These are phyloP conservation scores for Geotrichum bryndzae DNA, from an alignment of 1,139 yeast species.

Conservation along the genomic window DNA sequence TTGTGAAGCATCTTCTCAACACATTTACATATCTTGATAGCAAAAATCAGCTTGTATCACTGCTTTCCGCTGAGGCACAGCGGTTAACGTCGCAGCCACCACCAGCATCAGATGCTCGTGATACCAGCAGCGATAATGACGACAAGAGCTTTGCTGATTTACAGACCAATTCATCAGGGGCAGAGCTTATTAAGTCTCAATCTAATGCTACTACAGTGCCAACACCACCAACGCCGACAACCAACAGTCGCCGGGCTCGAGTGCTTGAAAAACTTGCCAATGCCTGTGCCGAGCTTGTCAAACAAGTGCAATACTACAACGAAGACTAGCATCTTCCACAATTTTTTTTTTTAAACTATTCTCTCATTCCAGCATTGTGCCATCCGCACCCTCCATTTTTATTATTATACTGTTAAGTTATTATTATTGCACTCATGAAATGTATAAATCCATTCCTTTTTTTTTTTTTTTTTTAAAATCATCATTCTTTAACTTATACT, in stretches of 20 bases:
- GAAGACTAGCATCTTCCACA: not conserved
- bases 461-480: no score
- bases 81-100: not conserved
- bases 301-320: constrained; percentile 10
- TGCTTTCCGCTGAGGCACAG: not conserved
- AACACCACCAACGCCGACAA: not conserved
- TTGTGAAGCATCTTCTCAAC: constrained; percentile 1
- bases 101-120: not conserved
- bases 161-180: not conserved
- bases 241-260: not conserved
- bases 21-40: constrained; percentile 12
- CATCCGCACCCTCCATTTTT: not conserved
- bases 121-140: not conserved
- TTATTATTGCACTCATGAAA: no score
- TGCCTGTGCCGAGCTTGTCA: not conserved
- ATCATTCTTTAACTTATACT: no score
- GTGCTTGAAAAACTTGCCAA: not conserved
- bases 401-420: no score
- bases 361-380: not conserved
- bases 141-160: not conserved
- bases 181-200: not conserved
- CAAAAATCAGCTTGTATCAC: constrained; percentile 7
- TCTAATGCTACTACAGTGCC: not conserved
- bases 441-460: no score
- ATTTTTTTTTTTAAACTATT: not conserved